phyloP scores from a whole-genome alignment of 1,139 yeast species.

The Pichia sp. region DNA sequence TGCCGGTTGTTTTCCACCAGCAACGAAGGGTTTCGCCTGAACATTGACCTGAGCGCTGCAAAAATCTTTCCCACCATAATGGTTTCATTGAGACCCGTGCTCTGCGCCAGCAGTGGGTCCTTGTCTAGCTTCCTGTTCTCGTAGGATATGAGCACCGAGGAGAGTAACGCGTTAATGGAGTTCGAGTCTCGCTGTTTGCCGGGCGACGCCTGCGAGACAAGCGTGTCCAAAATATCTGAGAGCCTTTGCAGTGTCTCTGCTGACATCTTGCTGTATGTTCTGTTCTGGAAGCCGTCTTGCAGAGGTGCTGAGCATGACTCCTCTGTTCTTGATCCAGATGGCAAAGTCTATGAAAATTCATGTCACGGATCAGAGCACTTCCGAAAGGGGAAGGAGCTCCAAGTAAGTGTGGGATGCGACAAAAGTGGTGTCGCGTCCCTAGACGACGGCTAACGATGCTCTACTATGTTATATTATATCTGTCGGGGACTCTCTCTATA shows the following conservation, averaged over 20 bases:
- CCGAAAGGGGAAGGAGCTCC: neutral
- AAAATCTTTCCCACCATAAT: conserved; percentile 29
- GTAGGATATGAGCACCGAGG: conserved; percentile 29
- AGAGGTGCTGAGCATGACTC: neutral
- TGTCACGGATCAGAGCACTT: neutral
- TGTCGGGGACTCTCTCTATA: neutral
- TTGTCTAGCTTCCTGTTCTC: conserved; percentile 17
- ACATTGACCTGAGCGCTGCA: conserved; percentile 24
- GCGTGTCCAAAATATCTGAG: conserved; percentile 28
- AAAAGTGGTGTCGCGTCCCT: neutral
- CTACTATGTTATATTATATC: neutral
- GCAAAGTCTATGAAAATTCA: neutral
- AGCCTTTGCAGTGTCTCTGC: conserved; percentile 20
- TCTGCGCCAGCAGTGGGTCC: neutral
- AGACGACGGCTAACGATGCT: neutral
- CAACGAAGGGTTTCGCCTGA: conserved; percentile 26
- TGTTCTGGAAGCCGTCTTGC: neutral
- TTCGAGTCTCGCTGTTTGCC: conserved; percentile 27
- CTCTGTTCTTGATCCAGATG: neutral
- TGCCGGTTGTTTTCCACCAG: conserved; percentile 26
- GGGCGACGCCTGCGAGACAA: conserved; percentile 26
- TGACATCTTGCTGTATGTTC: conserved; percentile 6
- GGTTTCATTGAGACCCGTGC: conserved; percentile 16
- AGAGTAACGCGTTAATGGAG: conserved; percentile 29
- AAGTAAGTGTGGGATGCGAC: neutral